Percentiles rank a stretch among this genome's conserved stretches.
phyloP scores from a whole-genome alignment of 176 grass and related monocot species.

The Zoysia pacifica region DNA sequence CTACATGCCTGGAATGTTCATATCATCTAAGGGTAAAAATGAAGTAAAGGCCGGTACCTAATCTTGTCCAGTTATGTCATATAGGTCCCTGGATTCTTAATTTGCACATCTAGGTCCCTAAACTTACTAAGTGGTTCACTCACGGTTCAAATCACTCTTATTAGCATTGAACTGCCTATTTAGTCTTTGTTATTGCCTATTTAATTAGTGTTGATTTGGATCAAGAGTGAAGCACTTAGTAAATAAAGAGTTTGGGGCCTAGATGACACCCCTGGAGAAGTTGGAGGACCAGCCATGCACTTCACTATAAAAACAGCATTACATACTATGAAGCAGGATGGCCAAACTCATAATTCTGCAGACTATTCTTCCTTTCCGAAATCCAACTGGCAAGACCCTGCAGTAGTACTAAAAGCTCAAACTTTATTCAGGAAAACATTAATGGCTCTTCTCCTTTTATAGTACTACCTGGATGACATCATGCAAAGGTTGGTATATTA shows the following conservation, averaged over 20 bases:
- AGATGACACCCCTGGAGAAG: too few species aligned
- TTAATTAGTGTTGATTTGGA: too few species aligned
- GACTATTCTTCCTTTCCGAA: conserved; percentile 40
- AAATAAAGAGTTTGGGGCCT: neutral
- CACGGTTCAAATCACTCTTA: too few species aligned
- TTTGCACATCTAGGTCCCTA: too few species aligned
- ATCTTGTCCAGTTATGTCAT: too few species aligned
- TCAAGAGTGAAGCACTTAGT: neutral
- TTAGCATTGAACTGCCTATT: too few species aligned
- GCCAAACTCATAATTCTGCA: conserved; percentile 65
- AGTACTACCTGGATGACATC: conserved; percentile 74
- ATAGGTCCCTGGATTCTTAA: too few species aligned
- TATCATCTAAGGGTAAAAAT: neutral
- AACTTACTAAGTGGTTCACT: too few species aligned
- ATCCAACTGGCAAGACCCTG: conserved; percentile 87
- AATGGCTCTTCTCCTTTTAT: conserved; percentile 16
- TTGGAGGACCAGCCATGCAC: too few species aligned
- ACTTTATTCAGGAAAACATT: conserved; percentile 1
- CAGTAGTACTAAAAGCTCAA: conserved; percentile 39
- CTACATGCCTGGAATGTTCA: neutral
- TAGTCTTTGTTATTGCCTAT: too few species aligned
- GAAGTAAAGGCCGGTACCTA: too few species aligned
- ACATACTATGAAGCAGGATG: conserved; percentile 77
- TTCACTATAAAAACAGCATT: conserved; percentile 1
- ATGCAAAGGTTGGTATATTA: conserved; percentile 80